Evolutionary conservation across 2,329 filamentous ascomycete genomes (phyloP), one percentile per base, ranked within the genome.

Genomic region (Penicillium sp.): DNA sequence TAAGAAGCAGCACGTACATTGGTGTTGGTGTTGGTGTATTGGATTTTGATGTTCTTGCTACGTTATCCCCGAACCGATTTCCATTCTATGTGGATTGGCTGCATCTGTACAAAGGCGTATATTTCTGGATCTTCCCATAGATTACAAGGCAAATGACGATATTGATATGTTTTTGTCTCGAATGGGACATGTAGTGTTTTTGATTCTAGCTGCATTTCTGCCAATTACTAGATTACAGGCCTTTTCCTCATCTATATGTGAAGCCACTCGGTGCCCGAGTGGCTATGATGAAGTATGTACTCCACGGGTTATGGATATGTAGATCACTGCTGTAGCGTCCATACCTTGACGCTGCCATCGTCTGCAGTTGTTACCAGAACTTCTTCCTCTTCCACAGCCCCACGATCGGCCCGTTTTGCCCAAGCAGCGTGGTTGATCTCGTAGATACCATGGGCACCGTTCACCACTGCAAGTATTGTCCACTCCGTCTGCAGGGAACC

Each of bases 391-490:
- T 63, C 70, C 82, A 82, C 1, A 79, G 87, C 49, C 81, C 62
- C 65, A 42, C 70, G 81, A 71, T 96, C 92, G 56, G 86, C 89
- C 56, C 93, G 82, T 65, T 83, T 85, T 63, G 91, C 92, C 95
- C 95, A 99, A 2, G 85, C 87, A 49, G 95, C 84, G 74, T 97
- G 92, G 69, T 99, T 99, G 62, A 98, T 83, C 76, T 99, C 95
- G 70, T 93, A 97, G 2, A 96, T 90, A 1, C 91, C 93, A 72
- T 99, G 95, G 2, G 88, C 90, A 33, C 87, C 88, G 48, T 88
- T 81, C 1, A 90, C 71, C n/a, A 84, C 83, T 0, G 86, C 85
- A 16, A 96, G 69, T 3, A 93, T 75, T 7, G 81, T 80, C 95
- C 95, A 98, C 58, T 84, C 82, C 1, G 82, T 84, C 49, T 54